phyloP scores from a whole-genome alignment of 768 basidiomycete species.

The Tricholoma saponaceum region DNA sequence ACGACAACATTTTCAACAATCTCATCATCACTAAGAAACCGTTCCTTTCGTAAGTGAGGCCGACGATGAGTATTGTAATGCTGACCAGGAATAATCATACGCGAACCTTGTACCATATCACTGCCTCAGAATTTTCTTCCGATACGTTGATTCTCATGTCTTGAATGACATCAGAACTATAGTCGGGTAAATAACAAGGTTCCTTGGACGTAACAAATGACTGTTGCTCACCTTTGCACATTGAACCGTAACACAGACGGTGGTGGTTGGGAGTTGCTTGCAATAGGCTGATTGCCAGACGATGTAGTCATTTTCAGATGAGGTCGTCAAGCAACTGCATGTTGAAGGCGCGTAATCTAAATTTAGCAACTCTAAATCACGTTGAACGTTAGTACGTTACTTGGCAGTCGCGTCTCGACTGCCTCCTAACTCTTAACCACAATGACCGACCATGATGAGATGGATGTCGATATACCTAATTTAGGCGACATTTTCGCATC shows the following conservation, averaged over 20 bases:
- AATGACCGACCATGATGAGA: too few relatives aligned
- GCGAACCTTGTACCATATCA: slow-evolving; percentile 73
- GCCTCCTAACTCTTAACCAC: too few relatives aligned
- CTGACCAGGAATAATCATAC: not conserved
- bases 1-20: slow-evolving; percentile 75
- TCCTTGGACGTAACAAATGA: not conserved
- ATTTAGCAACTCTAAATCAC: too few relatives aligned
- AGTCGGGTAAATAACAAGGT: not conserved
- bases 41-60: slow-evolving; percentile 47
- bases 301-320: not conserved
- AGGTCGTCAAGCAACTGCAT: not conserved
- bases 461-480: too few relatives aligned
- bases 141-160: slow-evolving; percentile 65
- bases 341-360: too few relatives aligned
- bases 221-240: slow-evolving; percentile 28
- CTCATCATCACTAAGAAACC: slow-evolving; percentile 68
- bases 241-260: slow-evolving; percentile 17
- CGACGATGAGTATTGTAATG: slow-evolving; percentile 6
- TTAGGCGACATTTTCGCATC: too few relatives aligned
- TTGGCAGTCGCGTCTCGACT: too few relatives aligned
- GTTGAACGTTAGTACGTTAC: too few relatives aligned
- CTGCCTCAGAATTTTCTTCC: slow-evolving; percentile 50
- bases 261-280: not conserved
- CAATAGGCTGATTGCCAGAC: not conserved
- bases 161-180: slow-evolving; percentile 68